These are phyloP conservation scores for Moesziomyces parantarcticus DNA, from an alignment of 1,284 basidiomycete species.

Conservation along the genomic window DNA sequence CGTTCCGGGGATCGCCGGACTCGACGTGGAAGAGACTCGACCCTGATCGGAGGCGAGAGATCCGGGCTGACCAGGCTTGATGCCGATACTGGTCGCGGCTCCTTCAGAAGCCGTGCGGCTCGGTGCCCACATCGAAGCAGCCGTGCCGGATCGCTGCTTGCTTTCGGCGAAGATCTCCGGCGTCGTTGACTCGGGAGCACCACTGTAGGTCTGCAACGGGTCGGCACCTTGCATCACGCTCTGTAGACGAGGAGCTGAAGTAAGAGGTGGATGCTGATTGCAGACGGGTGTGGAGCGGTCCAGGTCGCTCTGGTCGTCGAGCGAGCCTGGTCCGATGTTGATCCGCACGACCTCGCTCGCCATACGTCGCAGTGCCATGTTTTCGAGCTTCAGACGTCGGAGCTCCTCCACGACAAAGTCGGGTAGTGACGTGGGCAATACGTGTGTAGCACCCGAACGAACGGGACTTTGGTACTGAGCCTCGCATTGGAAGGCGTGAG, in stretches of 20 bases:
- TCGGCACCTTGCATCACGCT: constrained; percentile 23
- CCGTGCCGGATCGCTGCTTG: constrained; percentile 10
- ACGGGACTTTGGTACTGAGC: constrained; percentile 4
- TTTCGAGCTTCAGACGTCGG: constrained; percentile 42
- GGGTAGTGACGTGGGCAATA: constrained; percentile 13
- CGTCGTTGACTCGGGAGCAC: not conserved
- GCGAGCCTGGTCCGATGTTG: constrained; percentile 6
- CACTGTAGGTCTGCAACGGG: constrained; percentile 19
- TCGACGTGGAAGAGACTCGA: constrained; percentile 18
- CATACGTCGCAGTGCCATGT: constrained; percentile 42
- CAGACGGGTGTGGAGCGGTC: constrained; percentile 7
- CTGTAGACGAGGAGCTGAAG: constrained; percentile 19
- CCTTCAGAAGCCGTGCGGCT: not conserved
- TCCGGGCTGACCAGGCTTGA: constrained; percentile 9
- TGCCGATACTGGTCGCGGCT: not conserved
- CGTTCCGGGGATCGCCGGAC: not conserved
- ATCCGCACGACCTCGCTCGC: constrained; percentile 26
- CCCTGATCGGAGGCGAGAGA: constrained; percentile 18
- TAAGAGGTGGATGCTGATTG: constrained; percentile 13
- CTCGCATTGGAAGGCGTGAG: not conserved
- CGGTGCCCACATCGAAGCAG: constrained; percentile 40
- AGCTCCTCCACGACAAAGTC: constrained; percentile 39
- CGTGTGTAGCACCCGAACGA: constrained; percentile 3
- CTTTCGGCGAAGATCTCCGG: not conserved
- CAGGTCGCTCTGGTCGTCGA: not conserved